These are phyloP conservation scores for Phytomonas sp. DNA, from an alignment of 208 protist species.

Conservation along the genomic window DNA sequence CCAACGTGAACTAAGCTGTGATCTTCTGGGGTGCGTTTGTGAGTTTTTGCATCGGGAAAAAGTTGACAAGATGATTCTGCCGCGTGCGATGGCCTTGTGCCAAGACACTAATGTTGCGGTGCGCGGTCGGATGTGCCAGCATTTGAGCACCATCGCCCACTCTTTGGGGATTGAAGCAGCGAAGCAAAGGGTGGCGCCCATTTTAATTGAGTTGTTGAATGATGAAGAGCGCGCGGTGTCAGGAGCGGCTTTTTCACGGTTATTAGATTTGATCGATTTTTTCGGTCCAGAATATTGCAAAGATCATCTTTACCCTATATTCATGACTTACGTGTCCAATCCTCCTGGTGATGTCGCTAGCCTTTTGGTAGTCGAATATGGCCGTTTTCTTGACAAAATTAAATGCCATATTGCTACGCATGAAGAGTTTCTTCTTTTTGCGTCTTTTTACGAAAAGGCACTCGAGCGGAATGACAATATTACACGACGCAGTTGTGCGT, in stretches of 20 bases:
- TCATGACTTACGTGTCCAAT: slow-evolving; percentile 77
- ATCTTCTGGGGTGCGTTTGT: slow-evolving; percentile 69
- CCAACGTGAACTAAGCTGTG: slow-evolving; percentile 85
- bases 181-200: slow-evolving; percentile 60
- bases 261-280: slow-evolving; percentile 87
- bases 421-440: slow-evolving; percentile 80
- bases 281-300: slow-evolving; percentile 78
- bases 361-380: slow-evolving; percentile 80
- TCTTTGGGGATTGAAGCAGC: slow-evolving; percentile 68
- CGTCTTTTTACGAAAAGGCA: slow-evolving; percentile 66
- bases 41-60: slow-evolving; percentile 36
- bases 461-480: slow-evolving; percentile 50
- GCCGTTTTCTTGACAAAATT: slow-evolving; percentile 80
- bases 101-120: slow-evolving; percentile 88
- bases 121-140: slow-evolving; percentile 73
- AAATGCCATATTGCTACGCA: slow-evolving; percentile 69
- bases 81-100: slow-evolving; percentile 75
- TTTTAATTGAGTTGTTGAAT: slow-evolving; percentile 86
- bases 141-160: slow-evolving; percentile 73
- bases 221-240: slow-evolving; percentile 86
- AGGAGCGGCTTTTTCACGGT: slow-evolving; percentile 76
- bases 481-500: slow-evolving; percentile 72
- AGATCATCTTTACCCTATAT: slow-evolving; percentile 83
- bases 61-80: slow-evolving; percentile 58
- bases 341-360: slow-evolving; percentile 77